phyloP scores from a whole-genome alignment of 768 basidiomycete species.

The Daedalea quercina region DNA sequence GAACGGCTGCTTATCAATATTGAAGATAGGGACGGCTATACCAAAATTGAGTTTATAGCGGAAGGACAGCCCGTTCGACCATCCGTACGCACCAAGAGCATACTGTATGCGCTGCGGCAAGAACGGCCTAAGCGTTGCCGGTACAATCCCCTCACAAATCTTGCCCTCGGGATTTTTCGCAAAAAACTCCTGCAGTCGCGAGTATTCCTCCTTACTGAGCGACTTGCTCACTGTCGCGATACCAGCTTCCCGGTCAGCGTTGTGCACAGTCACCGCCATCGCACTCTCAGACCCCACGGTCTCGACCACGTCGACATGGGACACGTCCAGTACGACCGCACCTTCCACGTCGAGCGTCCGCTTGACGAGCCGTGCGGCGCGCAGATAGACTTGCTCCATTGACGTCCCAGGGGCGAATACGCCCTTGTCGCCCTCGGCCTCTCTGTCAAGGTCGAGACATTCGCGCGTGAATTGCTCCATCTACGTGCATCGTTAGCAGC shows the following conservation, averaged over 20 bases:
- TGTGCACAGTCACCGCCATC: slow-evolving; percentile 65
- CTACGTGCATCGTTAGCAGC: slow-evolving; percentile 24
- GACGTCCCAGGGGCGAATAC: slow-evolving; percentile 25
- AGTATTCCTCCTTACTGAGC: slow-evolving; percentile 66
- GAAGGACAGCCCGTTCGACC: not conserved
- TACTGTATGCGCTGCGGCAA: slow-evolving; percentile 80
- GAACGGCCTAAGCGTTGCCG: slow-evolving; percentile 75
- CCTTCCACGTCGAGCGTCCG: slow-evolving; percentile 90
- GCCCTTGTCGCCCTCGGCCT: slow-evolving; percentile 31
- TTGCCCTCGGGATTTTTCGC: slow-evolving; percentile 76
- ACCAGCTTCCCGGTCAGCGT: slow-evolving; percentile 49
- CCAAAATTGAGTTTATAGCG: not conserved
- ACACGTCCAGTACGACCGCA: slow-evolving; percentile 87
- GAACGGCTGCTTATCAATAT: slow-evolving; percentile 88
- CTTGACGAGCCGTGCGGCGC: slow-evolving; percentile 85
- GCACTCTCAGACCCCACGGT: slow-evolving; percentile 51
- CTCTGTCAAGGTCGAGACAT: slow-evolving; percentile 83
- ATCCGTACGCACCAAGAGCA: slow-evolving; percentile 62
- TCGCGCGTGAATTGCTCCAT: slow-evolving; percentile 97
- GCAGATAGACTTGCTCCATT: slow-evolving; percentile 89
- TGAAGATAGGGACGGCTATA: slow-evolving; percentile 85
- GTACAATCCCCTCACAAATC: slow-evolving; percentile 82
- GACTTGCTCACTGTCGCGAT: slow-evolving; percentile 39
- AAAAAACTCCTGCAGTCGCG: slow-evolving; percentile 71
- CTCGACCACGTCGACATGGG: slow-evolving; percentile 84